Conservation (phyloP, 2,329 filamentous ascomycete genomes). For the Fusarium sp. region DNA sequence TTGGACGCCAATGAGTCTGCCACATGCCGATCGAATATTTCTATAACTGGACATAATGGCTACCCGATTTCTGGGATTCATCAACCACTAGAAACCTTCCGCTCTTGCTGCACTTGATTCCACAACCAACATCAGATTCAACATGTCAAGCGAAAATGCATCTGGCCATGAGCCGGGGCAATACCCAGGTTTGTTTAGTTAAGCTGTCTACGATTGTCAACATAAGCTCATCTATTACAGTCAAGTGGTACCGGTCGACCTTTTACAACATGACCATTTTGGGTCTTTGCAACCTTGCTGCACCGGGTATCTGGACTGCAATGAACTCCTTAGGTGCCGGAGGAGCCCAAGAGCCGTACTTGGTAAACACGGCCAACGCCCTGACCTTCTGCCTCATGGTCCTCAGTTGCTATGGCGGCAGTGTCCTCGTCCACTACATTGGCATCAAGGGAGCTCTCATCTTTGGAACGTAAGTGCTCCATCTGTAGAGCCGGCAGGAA, state of each 20-base stretch:
- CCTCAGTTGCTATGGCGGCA: constrained; percentile 73
- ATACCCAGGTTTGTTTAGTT: not conserved
- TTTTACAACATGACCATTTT: constrained; percentile 79
- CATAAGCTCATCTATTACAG: constrained; percentile 48
- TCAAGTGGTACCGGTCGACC: constrained; percentile 76
- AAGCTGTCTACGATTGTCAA: not conserved
- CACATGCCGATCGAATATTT: not conserved
- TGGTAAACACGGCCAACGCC: constrained; percentile 78
- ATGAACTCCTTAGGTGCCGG: constrained; percentile 81
- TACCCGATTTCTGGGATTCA: not conserved
- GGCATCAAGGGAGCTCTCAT: constrained; percentile 78
- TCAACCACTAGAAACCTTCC: not conserved
- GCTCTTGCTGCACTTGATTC: not conserved
- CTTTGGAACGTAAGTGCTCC: constrained; percentile 68
- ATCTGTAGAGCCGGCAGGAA: rapidly evolving
- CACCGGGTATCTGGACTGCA: constrained; percentile 77
- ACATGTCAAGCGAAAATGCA: not conserved
- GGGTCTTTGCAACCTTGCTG: constrained; percentile 75
- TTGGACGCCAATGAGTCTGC: not conserved
- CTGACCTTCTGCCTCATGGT: constrained; percentile 80
- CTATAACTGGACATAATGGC: not conserved
- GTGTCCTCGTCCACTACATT: constrained; percentile 71
- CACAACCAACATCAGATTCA: not conserved
- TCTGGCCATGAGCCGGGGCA: not conserved
- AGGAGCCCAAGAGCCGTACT: constrained; percentile 64